A percentile compares a stretch with the other conserved stretches of the same genome.
These are phyloP conservation scores for Boletus coccyginus DNA, from an alignment of 768 basidiomycete species.

Conservation along the genomic window DNA sequence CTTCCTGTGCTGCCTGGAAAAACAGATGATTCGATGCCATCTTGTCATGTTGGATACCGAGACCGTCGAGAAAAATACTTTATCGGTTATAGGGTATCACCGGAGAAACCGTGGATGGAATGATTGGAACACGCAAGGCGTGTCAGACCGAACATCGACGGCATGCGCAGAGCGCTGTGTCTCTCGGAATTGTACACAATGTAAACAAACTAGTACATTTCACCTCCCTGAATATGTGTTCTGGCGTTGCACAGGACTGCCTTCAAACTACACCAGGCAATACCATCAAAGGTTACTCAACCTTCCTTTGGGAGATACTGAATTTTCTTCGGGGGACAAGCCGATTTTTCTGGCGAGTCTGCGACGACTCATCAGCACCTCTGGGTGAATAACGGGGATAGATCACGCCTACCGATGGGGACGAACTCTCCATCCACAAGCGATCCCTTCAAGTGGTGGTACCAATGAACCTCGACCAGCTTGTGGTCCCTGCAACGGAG, in stretches of 20 bases:
- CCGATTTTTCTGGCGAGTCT: constrained; percentile 54
- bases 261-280: not conserved
- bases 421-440: constrained; percentile 61
- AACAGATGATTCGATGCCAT: not conserved
- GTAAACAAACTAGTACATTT: not conserved
- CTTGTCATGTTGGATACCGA: no score
- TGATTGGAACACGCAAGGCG: not conserved
- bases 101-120: not conserved
- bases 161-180: not conserved
- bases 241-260: not conserved
- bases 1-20: not conserved
- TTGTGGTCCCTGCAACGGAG: constrained; percentile 41
- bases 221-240: not conserved
- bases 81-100: no score
- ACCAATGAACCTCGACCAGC: constrained; percentile 52
- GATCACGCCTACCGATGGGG: constrained; percentile 47
- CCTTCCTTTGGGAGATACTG: constrained; percentile 53
- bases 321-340: constrained; percentile 57
- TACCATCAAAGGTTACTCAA: not conserved
- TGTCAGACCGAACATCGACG: not conserved
- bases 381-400: not conserved
- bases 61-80: no score
- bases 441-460: constrained; percentile 63
- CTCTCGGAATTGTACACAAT: not conserved
- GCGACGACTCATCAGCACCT: not conserved